Percentiles rank a stretch among this genome's conserved stretches.
These are phyloP conservation scores for Amphibolis antarctica DNA, from an alignment of 106 monocot species.

Conservation along the genomic window DNA sequence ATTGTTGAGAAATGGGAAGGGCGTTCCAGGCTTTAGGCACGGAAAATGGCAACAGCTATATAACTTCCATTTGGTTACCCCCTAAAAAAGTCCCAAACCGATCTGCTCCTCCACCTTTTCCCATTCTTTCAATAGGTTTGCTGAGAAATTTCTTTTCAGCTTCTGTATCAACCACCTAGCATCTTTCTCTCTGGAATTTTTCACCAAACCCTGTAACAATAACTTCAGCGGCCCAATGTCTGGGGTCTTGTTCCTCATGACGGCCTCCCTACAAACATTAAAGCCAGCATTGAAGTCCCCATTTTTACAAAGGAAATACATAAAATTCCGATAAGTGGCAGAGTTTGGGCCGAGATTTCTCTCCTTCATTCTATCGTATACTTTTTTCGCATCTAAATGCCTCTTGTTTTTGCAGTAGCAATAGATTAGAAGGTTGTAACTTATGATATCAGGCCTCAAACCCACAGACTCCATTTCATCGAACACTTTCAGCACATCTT, in stretches of 20 bases:
- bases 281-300: slow-evolving; percentile 39
- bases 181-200: slow-evolving; percentile 33
- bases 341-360: slow-evolving; percentile 36
- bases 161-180: slow-evolving; percentile 40
- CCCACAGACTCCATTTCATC: slow-evolving; percentile 33
- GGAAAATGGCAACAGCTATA: no score
- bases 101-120: slow-evolving; percentile 5
- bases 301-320: slow-evolving; percentile 32
- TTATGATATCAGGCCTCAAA: slow-evolving; percentile 51
- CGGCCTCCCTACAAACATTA: slow-evolving; percentile 44
- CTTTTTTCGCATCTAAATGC: slow-evolving; percentile 43
- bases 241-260: slow-evolving; percentile 41
- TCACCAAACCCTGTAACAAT: slow-evolving; percentile 53
- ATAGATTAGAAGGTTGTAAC: slow-evolving; percentile 48
- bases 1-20: no score
- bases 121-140: slow-evolving; percentile 2
- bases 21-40: no score
- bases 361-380: slow-evolving; percentile 29
- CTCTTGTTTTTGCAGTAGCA: slow-evolving; percentile 36
- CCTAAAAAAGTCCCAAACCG: neutral
- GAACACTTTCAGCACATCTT: slow-evolving; percentile 34
- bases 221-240: slow-evolving; percentile 42
- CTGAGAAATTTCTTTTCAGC: slow-evolving; percentile 32
- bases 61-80: no score
- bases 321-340: slow-evolving; percentile 34